Conservation (phyloP, 495 filamentous ascomycete species). For the Glonium stellatum region DNA sequence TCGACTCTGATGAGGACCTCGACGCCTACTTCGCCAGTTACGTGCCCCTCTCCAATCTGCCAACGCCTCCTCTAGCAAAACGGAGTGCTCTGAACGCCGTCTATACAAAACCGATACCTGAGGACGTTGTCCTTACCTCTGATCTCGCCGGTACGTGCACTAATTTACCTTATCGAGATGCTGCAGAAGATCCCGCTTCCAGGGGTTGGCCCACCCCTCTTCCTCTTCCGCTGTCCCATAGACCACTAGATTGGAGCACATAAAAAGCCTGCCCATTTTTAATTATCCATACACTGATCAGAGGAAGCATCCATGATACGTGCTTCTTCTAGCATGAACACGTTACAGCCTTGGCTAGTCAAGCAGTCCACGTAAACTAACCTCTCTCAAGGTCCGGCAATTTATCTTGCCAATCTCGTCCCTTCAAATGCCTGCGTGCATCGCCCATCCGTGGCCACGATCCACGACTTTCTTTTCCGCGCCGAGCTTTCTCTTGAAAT, state of each 20-base stretch:
- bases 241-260: too few species aligned
- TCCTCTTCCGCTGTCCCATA: too few species aligned
- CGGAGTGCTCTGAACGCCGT: not conserved
- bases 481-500: constrained; percentile 22
- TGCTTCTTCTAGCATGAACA: not conserved
- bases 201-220: too few species aligned
- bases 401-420: constrained; percentile 24
- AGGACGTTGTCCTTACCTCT: not conserved
- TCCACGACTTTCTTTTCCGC: constrained; percentile 14
- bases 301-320: too few species aligned
- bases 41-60: constrained; percentile 51
- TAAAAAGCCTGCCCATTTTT: too few species aligned
- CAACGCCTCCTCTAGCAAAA: constrained; percentile 46
- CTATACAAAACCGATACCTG: not conserved
- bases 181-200: too few species aligned
- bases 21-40: constrained; percentile 47
- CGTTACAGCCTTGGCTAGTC: not conserved
- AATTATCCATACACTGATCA: too few species aligned
- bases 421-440: constrained; percentile 19
- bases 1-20: not conserved
- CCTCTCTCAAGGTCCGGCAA: constrained; percentile 16
- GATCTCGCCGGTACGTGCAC: not conserved
- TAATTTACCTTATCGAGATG: not conserved
- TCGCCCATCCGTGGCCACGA: constrained; percentile 7
- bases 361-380: not conserved